Percentiles rank a stretch among this genome's conserved stretches.
These are phyloP conservation scores for Aspergillus terreus DNA, from an alignment of 2,329 filamentous ascomycete genomes.

Conservation along the genomic window DNA sequence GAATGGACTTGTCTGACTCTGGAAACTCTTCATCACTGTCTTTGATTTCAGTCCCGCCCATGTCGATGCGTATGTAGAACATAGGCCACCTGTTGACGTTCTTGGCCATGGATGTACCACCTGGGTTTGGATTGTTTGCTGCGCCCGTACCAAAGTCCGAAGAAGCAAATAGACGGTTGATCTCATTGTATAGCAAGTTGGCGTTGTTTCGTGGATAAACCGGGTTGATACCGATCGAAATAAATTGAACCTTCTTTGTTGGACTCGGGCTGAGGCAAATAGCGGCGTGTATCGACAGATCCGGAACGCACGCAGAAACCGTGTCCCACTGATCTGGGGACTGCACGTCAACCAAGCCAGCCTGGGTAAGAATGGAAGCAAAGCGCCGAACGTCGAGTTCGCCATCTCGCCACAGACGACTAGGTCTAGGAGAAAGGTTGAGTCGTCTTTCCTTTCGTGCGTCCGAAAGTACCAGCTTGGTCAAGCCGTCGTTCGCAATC, in stretches of 20 bases:
- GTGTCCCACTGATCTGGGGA: conserved; percentile 63
- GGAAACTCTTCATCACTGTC: conserved; percentile 39
- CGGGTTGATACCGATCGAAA: conserved; percentile 72
- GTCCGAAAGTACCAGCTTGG: conserved; percentile 60
- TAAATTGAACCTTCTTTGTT: conserved; percentile 71
- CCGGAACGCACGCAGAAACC: conserved; percentile 62
- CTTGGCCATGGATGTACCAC: conserved; percentile 51
- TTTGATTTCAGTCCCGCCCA: conserved; percentile 39
- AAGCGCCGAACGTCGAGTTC: conserved; percentile 30
- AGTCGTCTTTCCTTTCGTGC: conserved; percentile 36
- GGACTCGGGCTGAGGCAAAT: conserved; percentile 69
- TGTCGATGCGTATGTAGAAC: conserved; percentile 72
- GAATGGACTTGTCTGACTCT: conserved; percentile 45
- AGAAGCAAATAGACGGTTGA: conserved; percentile 71
- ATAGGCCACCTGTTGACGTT: conserved; percentile 80
- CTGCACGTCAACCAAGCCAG: conserved; percentile 56
- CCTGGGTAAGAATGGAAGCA: conserved; percentile 61
- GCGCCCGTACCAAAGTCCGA: conserved; percentile 71
- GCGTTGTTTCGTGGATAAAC: conserved; percentile 54
- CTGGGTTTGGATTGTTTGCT: neutral
- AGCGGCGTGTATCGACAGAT: conserved; percentile 63
- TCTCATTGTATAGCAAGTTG: conserved; percentile 68
- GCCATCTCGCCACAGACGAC: neutral
- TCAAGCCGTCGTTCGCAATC: conserved; percentile 62
- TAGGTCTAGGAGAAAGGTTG: conserved; percentile 21